phyloP scores from a whole-genome alignment of 352 stramenopile species.

The Phytophthora litchii region DNA sequence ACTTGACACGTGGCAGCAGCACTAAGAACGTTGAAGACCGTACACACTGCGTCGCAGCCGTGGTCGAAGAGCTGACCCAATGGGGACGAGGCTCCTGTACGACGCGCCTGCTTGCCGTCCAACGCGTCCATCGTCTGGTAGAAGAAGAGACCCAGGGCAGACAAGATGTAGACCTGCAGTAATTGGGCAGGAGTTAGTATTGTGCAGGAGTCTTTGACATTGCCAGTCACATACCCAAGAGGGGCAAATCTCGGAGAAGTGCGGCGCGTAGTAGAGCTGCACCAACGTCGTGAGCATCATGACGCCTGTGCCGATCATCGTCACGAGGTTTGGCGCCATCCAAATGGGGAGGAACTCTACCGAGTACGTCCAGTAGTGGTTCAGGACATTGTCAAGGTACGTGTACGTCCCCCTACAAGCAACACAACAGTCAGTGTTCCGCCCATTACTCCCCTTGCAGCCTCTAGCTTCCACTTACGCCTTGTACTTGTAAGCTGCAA shows the following conservation, averaged over 20 bases:
- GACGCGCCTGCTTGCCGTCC: conserved; percentile 98
- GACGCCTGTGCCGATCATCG: conserved; percentile 81
- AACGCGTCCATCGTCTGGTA: conserved; percentile 99
- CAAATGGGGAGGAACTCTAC: conserved; percentile 85
- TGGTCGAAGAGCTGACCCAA: conserved; percentile 99
- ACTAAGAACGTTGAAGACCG: conserved; percentile 82
- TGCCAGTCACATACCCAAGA: conserved; percentile 60
- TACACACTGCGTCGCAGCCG: conserved; percentile 88
- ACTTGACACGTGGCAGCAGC: conserved; percentile 68
- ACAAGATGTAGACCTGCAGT: conserved; percentile 68
- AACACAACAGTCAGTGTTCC: conserved; percentile 8
- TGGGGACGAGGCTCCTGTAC: conserved; percentile 93
- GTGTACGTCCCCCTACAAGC: conserved; percentile 81
- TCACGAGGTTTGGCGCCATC: conserved; percentile 93
- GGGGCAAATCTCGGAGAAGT: conserved; percentile 66
- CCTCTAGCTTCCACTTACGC: conserved; percentile 48
- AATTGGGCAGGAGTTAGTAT: background rate
- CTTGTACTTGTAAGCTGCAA: conserved; percentile 90
- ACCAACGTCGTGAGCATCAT: conserved; percentile 83
- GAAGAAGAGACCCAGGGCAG: conserved; percentile 80
- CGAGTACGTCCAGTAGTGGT: conserved; percentile 87
- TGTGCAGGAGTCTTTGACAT: no score
- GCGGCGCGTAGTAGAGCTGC: conserved; percentile 77
- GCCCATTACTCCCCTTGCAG: background rate
- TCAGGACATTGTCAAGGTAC: conserved; percentile 87